Base-by-base conservation (phyloP, 352 stramenopile species). In the Saprolegnia parasitica region DNA sequence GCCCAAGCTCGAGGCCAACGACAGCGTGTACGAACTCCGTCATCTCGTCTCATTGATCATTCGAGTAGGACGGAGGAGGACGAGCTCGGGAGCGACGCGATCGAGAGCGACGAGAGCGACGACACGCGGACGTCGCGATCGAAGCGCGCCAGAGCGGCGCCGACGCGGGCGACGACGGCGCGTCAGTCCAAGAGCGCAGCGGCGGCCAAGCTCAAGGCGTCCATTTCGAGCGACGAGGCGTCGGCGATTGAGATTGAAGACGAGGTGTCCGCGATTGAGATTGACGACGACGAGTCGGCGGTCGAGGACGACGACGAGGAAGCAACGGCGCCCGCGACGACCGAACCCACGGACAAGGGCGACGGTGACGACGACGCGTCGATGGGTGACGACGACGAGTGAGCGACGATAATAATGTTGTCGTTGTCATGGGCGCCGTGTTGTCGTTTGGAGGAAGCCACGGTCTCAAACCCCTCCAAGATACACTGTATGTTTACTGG, bases 91-190 rank as follows among this genome's bases (percentile, higher is more conserved):
- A 37, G 20, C 20, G 18, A 52, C 24, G 26, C 13, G 24, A 57
- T 52, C 13, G 47, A 26, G 23, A 50, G 4, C 11, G 13, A 26
- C 18, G 45, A 66, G 9, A 56, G 23, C 40, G 32, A 24, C 23
- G 10, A 32, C 18, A 10, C 21, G 16, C 40, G 54, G 0, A 46
- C 39, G 46, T 42, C 24, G 50, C 49, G n/a, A 21, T 23, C 16
- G 21, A 70, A 70, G 4, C 20, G 8, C 42, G 45, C 35, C 3
- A n/a, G 42, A 4, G 13, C 42, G 56, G 13, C 55, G 18, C 18
- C 24, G 35, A 35, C 21, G n/a, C 60, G 60, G 18, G 60, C 21
- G 32, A 67, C 62, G 40, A 56, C 60, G 10, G 56, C 60, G 20
- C 60, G 60, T 18, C 32, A 32, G 23, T 52, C n/a, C 46, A 66